These are phyloP conservation scores for Phaseolus lunatus DNA, from an alignment of 306 rosid genomes.

Conservation along the genomic window DNA sequence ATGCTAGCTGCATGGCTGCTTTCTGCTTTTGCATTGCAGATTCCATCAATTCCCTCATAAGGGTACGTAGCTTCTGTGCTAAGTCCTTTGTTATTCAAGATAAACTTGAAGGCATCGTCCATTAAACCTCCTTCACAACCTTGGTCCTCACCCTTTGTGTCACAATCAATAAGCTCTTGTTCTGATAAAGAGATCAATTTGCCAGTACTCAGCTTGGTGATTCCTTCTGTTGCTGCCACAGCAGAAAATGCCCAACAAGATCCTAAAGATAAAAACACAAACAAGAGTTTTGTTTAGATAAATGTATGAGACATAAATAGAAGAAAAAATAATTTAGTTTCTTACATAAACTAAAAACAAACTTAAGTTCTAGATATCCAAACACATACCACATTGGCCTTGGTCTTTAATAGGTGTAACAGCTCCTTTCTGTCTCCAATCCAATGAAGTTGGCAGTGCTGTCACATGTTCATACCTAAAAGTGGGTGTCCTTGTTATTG, in stretches of 20 bases:
- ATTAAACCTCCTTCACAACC: slow-evolving; percentile 51
- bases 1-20: slow-evolving; percentile 42
- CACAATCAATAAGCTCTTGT: slow-evolving; percentile 54
- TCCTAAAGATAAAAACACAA: slow-evolving; percentile 23
- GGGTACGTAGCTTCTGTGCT: slow-evolving; percentile 43
- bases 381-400: slow-evolving; percentile 55
- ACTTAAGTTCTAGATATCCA: no score
- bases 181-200: slow-evolving; percentile 50
- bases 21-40: slow-evolving; percentile 26
- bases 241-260: slow-evolving; percentile 55
- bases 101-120: slow-evolving; percentile 53
- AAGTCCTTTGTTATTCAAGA: slow-evolving; percentile 45
- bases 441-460: slow-evolving; percentile 35
- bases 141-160: slow-evolving; percentile 47
- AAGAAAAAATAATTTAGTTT: no score
- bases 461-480: slow-evolving; percentile 48
- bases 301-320: neutral
- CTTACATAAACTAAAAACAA: no score
- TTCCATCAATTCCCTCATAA: slow-evolving; percentile 40
- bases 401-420: slow-evolving; percentile 51
- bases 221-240: slow-evolving; percentile 53
- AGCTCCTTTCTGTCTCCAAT: slow-evolving; percentile 57
- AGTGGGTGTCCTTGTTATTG: slow-evolving; percentile 36
- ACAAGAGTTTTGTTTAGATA: neutral
- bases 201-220: slow-evolving; percentile 33